A percentile compares a stretch with the other conserved stretches of the same genome.
phyloP scores from a whole-genome alignment of 2,329 filamentous ascomycete species.

The Aureobasidium melanogenum region DNA sequence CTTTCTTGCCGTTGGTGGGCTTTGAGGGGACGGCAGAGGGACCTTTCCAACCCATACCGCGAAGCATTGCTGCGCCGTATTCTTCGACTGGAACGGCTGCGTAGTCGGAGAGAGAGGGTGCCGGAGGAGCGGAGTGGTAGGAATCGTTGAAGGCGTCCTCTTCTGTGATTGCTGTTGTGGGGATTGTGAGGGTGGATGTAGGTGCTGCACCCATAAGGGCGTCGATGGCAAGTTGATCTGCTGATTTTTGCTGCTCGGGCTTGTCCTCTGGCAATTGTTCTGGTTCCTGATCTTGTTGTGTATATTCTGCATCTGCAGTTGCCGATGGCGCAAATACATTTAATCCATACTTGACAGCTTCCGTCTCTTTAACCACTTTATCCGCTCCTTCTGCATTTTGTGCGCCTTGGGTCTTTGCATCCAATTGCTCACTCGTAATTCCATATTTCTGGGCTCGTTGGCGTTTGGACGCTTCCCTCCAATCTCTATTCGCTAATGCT shows the following conservation, averaged over 20 bases:
- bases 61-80: slow-evolving; percentile 81
- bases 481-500: slow-evolving; percentile 51
- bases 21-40: background rate
- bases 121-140: slow-evolving; percentile 62
- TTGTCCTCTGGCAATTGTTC: slow-evolving; percentile 23
- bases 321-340: slow-evolving; percentile 18
- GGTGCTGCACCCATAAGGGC: slow-evolving; percentile 34
- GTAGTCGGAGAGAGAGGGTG: slow-evolving; percentile 74
- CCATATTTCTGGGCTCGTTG: slow-evolving; percentile 47
- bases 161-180: slow-evolving; percentile 40
- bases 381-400: slow-evolving; percentile 14
- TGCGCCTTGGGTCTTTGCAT: slow-evolving; percentile 12
- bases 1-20: background rate
- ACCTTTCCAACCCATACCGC: slow-evolving; percentile 92
- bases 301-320: slow-evolving; percentile 39
- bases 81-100: slow-evolving; percentile 85
- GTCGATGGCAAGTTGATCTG: slow-evolving; percentile 49
- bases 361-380: slow-evolving; percentile 20
- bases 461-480: slow-evolving; percentile 43
- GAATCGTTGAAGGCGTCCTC: slow-evolving; percentile 62
- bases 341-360: slow-evolving; percentile 36
- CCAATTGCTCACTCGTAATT: slow-evolving; percentile 48
- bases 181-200: slow-evolving; percentile 31
- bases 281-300: slow-evolving; percentile 27
- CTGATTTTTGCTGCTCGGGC: slow-evolving; percentile 28